These are phyloP conservation scores for Hanseniaspora pseudoguilliermondii DNA, from an alignment of 805 yeast genomes.

Conservation along the genomic window DNA sequence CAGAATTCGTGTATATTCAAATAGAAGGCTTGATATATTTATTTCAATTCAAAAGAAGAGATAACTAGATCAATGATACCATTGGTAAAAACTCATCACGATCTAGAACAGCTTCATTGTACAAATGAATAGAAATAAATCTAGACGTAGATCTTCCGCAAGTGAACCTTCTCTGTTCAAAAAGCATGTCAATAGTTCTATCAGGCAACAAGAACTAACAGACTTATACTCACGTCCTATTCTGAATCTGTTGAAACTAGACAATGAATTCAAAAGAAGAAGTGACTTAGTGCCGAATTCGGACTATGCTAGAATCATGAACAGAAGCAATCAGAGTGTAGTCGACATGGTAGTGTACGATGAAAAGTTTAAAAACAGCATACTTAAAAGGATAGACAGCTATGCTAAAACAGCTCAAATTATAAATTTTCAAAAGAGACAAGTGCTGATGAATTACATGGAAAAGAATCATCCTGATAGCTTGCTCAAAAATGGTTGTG, in stretches of 20 bases:
- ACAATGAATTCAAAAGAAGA: not conserved
- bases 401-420: not conserved
- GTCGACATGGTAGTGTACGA: not conserved
- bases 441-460: not conserved
- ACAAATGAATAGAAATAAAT: not conserved
- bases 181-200: not conserved
- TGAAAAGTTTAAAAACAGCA: not conserved
- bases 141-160: not conserved
- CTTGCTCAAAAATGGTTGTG: not conserved
- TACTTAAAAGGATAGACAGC: not conserved
- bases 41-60: not conserved
- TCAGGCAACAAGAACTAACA: constrained; percentile 10
- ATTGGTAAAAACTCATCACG: too few relatives aligned
- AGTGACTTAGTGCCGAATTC: not conserved
- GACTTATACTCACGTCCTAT: constrained; percentile 1
- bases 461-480: not conserved
- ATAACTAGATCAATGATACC: too few relatives aligned
- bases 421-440: not conserved
- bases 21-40: too few relatives aligned
- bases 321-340: not conserved
- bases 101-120: too few relatives aligned
- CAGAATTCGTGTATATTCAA: constrained; percentile 15
- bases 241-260: constrained; percentile 7
- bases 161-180: not conserved
- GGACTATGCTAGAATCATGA: not conserved